Evolutionary conservation across 2,329 filamentous ascomycete species (phyloP).

Genomic region (Chaetomium sp.): DNA sequence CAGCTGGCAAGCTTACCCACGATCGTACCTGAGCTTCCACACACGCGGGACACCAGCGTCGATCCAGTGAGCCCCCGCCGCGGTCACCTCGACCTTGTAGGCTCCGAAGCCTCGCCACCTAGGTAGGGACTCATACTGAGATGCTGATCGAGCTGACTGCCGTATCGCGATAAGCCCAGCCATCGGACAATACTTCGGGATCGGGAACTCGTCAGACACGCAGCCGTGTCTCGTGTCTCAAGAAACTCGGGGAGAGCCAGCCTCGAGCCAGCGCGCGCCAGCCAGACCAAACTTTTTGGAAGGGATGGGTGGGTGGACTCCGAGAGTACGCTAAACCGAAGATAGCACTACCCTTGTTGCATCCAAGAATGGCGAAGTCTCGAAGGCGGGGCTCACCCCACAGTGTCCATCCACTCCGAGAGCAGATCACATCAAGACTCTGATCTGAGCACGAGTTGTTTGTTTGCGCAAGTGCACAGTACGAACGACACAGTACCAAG

Average conservation of each 20-base stretch:
- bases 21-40: background rate
- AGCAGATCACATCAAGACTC: background rate
- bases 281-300: background rate
- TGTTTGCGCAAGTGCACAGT: background rate
- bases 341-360: background rate
- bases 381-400: slow-evolving; percentile 11
- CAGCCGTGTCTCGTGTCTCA: background rate
- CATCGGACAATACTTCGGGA: background rate
- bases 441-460: background rate
- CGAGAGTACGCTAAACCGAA: slow-evolving; percentile 9
- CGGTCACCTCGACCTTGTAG: background rate
- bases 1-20: background rate
- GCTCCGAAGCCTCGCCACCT: background rate
- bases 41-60: background rate
- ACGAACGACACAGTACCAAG: too few species aligned
- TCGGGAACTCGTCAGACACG: slow-evolving; percentile 11
- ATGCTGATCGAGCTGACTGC: background rate
- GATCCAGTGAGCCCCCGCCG: background rate
- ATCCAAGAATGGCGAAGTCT: slow-evolving; percentile 12
- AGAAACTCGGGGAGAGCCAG: background rate
- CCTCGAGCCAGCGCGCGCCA: background rate
- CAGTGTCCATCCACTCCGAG: slow-evolving; percentile 2
- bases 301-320: slow-evolving; percentile 6
- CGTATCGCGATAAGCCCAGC: background rate
- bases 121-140: background rate